Base-by-base conservation (phyloP, 2,329 filamentous ascomycete genomes). In the Fusarium nurragi region DNA sequence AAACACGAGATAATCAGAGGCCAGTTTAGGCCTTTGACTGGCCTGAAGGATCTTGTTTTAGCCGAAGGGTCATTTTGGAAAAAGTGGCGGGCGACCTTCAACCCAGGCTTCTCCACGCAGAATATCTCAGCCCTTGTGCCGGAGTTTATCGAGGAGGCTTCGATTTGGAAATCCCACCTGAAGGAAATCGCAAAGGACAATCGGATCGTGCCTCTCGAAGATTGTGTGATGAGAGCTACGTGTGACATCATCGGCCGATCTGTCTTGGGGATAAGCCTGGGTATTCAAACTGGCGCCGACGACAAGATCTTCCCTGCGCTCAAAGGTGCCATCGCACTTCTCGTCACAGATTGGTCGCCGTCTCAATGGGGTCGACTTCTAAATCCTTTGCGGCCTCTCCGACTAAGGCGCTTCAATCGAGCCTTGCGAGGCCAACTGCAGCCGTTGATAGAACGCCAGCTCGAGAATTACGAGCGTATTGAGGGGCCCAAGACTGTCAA, bases 211-310 rank as follows among this genome's bases (percentile, higher is more conserved):
- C 32, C 16, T 1, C 21, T 58, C 10, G 49, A 58, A n/a, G 21
- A 38, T 7, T 38, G 21, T 3, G 26, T 46, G 1, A 58, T 58
- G 54, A 47, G 22, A 36, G 40, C 30, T 2, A 58, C 49, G 14
- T 58, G 54, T n/a, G 54, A 58, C 11, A 25, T 58, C 13, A 58
- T 58, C 16, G 50, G 28, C 4, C 41, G 50, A 1, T 45, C 54
- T 3, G 41, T 47, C 6, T 18, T 58, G 36, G 51, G 34, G 2
- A 19, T 19, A n/a, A 51, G 45, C 4, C 21, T 54, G 3, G 51
- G 51, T 5, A 39, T 39, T 13, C 45, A 54, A 21, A n/a, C 22
- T 13, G 36, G 50, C 7, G 18, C 16, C 4, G 39, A 54, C 5
- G 26, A 36, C 6, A 45, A 39, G n/a, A 45, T 45, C 11, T 56